Base-by-base conservation (phyloP, 495 filamentous ascomycete genomes). In the Parathielavia appendiculata region DNA sequence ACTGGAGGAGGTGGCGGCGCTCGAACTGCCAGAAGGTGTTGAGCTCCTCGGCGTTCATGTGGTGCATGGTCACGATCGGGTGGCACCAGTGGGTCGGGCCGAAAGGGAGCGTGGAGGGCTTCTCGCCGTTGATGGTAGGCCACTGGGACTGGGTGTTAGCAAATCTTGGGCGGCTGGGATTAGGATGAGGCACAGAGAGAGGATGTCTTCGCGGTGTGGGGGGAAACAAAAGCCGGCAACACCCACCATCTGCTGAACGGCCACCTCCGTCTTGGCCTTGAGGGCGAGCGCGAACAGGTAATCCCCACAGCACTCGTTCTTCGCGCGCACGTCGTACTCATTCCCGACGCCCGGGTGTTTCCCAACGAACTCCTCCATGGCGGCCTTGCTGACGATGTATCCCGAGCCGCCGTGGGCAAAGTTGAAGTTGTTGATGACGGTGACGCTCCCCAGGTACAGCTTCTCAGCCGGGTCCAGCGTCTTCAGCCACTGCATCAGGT, bases 351-450 rank as follows among this genome's bases (percentile, higher is more conserved):
- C 70, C 12, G 64, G 61, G 40, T 73, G 47, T 5, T 71, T 57
- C 63, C 75, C 75, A 1, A 64, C 67, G n/a, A 78, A 65, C 36
- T 77, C 68, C 48, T 75, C 63, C 59, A 82, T 74, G 35, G 83
- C 81, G 1, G 75, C 78, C 45, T 80, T 74, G 10, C 83, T 87
- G 50, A 89, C 61, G 50, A 86, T 61, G 65, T 87, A 87, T 22
- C 87, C 87, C 14, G 82, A 83, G 0, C 86, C 87, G 40, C 85
- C 85, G 67, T 89, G 86, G 0, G 78, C 86, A 63, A 89, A 90
- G 45, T 75, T 63, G 16, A 79, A 76, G 36, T 78, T 71, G 26
- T 75, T 72, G 56, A 85, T 73, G 58, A 83, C 67, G 22, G 79
- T 79, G 52, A 81, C 76, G 38, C 81, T 83, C 22, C 86, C 85